Evolutionary conservation across 306 rosid species (phyloP), one percentile per base, ranked within the genome.

Genomic region (Crataegus laevigata): DNA sequence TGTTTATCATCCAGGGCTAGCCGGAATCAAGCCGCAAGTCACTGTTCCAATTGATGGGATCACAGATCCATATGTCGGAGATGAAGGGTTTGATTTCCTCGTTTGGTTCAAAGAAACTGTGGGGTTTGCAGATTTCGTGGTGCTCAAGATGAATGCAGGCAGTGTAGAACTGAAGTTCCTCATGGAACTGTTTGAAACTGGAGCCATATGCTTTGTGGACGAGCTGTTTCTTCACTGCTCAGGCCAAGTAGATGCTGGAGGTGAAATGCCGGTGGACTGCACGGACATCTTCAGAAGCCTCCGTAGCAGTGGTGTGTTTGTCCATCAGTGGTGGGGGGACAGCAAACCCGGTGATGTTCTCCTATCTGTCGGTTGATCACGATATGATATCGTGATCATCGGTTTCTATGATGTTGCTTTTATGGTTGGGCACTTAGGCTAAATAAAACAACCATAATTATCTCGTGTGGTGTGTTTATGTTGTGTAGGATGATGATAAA

Each of bases 301-400:
- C 36, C 84, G 97, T 66, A 76, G 75, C 84, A 84, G 75, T 55
- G 96, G 98, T 34, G 92, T 94, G 55, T 91, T 78, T 89, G 97
- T 90, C 55, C 98, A 94, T 85, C 98, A 94, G 69, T 90, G 91
- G 96, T 91, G 94, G 92, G 92, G 89, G 67, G 79, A 62, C 76
- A 68, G 69, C 69, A 80, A 63, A 42, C 68, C 83, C 69, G 45
- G 19, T 38, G 74, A 58, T 26, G 77, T 19, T 69, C 15, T 50
- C 26, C 77, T 66, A 79, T 77, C 10, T 36, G 30, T 32, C 28
- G 61, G 75, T 54, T 69, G 55, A 51, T 57, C 69, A 22, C 60
- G 57, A 47, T 75, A 57, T 73, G 83, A 55, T 75, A 78, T 47
- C 24, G 59, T 66, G 79, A 79, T 79, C 81, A 73, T 80, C 51